phyloP scores from a whole-genome alignment of 768 basidiomycete genomes.

The Arthromyces matolae region DNA sequence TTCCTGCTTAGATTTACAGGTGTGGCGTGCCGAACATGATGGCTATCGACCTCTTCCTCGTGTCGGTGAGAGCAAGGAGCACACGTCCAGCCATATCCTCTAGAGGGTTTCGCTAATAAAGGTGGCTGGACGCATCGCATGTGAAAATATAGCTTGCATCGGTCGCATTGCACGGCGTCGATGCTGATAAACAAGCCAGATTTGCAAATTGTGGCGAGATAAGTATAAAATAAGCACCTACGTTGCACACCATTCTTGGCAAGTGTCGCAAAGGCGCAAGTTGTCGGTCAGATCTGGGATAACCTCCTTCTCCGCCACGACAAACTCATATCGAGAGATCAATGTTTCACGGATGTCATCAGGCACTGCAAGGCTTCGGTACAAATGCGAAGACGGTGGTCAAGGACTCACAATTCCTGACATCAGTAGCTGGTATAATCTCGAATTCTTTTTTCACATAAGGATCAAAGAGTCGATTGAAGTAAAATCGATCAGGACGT shows the following conservation, averaged over 20 bases:
- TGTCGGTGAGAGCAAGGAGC: slow-evolving; percentile 86
- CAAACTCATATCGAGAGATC: slow-evolving; percentile 84
- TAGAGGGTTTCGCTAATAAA: slow-evolving; percentile 83
- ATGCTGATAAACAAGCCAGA: slow-evolving; percentile 45
- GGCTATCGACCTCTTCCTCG: slow-evolving; percentile 80
- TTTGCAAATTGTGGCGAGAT: slow-evolving; percentile 11
- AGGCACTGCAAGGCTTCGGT: slow-evolving; percentile 56
- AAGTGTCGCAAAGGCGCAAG: slow-evolving; percentile 81
- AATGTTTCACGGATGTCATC: slow-evolving; percentile 76
- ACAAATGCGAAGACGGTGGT: slow-evolving; percentile 16
- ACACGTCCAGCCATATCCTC: slow-evolving; percentile 97
- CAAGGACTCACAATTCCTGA: slow-evolving; percentile 75
- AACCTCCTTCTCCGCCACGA: slow-evolving; percentile 92
- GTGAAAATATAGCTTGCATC: slow-evolving; percentile 92
- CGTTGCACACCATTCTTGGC: slow-evolving; percentile 87
- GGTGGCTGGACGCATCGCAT: slow-evolving; percentile 94
- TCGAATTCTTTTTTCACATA: slow-evolving; percentile 99
- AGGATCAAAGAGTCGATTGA: slow-evolving; percentile 91
- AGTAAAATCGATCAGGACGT: slow-evolving; percentile 93
- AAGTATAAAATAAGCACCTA: slow-evolving; percentile 37
- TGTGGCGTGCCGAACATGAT: slow-evolving; percentile 59
- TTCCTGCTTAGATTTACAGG: slow-evolving; percentile 42
- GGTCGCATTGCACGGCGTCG: slow-evolving; percentile 86
- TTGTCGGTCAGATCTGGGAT: slow-evolving; percentile 86
- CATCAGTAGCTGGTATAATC: slow-evolving; percentile 80